A percentile compares a stretch with the other conserved stretches of the same genome.
Conservation (phyloP, 31 red algal genomes). For the Odonthalia washingtoniensis region DNA sequence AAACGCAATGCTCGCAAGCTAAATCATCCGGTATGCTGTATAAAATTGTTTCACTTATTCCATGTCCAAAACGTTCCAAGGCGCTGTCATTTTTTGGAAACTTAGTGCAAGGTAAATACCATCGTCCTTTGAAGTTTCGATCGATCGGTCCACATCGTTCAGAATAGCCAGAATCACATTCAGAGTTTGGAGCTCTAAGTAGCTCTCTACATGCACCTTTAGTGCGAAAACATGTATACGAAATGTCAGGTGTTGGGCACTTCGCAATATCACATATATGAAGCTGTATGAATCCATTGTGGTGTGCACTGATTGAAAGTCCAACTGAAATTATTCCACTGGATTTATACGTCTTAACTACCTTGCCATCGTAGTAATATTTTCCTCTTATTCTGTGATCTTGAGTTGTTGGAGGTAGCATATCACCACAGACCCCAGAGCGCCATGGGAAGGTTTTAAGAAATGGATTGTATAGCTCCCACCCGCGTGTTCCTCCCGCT, state of each 20-base stretch:
- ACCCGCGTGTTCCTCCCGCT: background rate
- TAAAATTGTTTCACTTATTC: conserved; percentile 27
- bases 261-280: conserved; percentile 63
- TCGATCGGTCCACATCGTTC: conserved; percentile 51
- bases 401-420: background rate
- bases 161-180: conserved; percentile 30
- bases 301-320: conserved; percentile 40
- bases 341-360: conserved; percentile 18
- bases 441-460: conserved; percentile 25
- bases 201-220: conserved; percentile 36
- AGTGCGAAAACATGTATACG: conserved; percentile 15
- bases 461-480: conserved; percentile 44
- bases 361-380: conserved; percentile 37
- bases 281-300: conserved; percentile 53
- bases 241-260: conserved; percentile 60
- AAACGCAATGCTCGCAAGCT: conserved; percentile 33
- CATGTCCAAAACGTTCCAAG: too few species aligned
- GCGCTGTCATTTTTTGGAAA: too few species aligned
- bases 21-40: conserved; percentile 19
- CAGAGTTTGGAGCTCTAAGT: conserved; percentile 10
- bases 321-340: conserved; percentile 29
- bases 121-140: conserved; percentile 21
- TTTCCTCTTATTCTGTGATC: conserved; percentile 39
- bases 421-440: conserved; percentile 57
- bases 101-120: conserved; percentile 53